Conservation (phyloP, 2,329 filamentous ascomycete species). For the Ceratocystis albifundus region DNA sequence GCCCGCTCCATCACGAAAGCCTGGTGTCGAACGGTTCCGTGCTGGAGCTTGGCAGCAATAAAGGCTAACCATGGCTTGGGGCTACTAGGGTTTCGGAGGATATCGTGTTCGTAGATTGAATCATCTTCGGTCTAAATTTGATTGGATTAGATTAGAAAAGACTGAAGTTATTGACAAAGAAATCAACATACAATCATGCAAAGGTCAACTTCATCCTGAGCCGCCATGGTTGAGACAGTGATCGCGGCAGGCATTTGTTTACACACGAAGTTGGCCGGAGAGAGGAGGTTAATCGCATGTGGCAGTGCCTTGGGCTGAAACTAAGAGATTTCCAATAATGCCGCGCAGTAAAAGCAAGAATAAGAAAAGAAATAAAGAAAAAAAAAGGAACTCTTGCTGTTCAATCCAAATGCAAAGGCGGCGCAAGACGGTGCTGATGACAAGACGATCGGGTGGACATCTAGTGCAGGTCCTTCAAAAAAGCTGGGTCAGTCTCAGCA, state of each 20-base stretch:
- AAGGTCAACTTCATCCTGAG: constrained; percentile 30
- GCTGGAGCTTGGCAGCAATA: constrained; percentile 77
- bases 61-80: constrained; percentile 94
- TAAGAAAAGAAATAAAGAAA: no score
- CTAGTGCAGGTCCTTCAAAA: not conserved
- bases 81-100: constrained; percentile 71
- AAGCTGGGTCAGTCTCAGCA: not conserved
- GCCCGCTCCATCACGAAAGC: constrained; percentile 81
- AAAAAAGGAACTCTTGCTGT: not conserved
- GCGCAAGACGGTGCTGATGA: not conserved
- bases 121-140: constrained; percentile 63
- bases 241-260: constrained; percentile 18
- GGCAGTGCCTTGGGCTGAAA: not conserved
- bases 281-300: not conserved
- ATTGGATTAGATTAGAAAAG: constrained; percentile 21
- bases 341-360: not conserved
- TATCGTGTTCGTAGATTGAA: constrained; percentile 90
- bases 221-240: not conserved
- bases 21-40: constrained; percentile 77
- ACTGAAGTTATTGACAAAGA: not conserved
- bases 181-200: constrained; percentile 37
- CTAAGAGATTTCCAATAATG: not conserved
- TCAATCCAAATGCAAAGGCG: not conserved
- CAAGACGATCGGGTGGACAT: not conserved
- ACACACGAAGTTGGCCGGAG: not conserved